Conservation (phyloP, 257 asterid species). For the Leptodermis oblonga region DNA sequence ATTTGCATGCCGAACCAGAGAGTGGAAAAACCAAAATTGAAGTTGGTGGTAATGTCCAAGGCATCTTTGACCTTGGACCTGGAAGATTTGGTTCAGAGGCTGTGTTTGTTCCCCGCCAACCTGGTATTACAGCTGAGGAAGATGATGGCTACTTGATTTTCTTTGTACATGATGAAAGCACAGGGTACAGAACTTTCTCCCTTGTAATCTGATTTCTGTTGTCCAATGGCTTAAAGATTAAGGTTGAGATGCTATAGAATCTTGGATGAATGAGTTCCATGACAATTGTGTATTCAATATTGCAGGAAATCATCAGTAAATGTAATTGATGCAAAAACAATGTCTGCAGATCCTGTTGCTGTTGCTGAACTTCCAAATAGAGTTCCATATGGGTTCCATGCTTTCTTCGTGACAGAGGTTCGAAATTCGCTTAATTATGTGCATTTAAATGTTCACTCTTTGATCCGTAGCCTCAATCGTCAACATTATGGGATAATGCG, state of each 20-base stretch:
- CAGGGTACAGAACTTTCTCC: slow-evolving; percentile 55
- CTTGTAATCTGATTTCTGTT: not conserved
- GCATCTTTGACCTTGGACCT: slow-evolving; percentile 82
- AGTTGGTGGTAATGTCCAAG: slow-evolving; percentile 87
- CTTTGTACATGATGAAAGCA: slow-evolving; percentile 79
- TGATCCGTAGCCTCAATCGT: not conserved
- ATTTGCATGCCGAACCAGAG: slow-evolving; percentile 82
- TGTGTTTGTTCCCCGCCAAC: slow-evolving; percentile 68
- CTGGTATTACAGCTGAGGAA: slow-evolving; percentile 74
- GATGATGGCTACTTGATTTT: slow-evolving; percentile 96
- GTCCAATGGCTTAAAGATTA: not conserved
- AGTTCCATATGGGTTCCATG: slow-evolving; percentile 97
- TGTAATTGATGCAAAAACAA: slow-evolving; percentile 88
- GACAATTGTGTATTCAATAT: slow-evolving; percentile 12
- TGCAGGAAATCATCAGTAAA: slow-evolving; percentile 78
- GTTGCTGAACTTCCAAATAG: slow-evolving; percentile 69
- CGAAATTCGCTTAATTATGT: slow-evolving; percentile 11
- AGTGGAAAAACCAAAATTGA: slow-evolving; percentile 75
- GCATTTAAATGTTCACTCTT: not conserved
- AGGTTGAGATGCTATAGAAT: not conserved
- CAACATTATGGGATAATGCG: not conserved
- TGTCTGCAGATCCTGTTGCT: slow-evolving; percentile 88
- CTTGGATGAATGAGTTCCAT: not conserved
- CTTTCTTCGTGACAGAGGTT: slow-evolving; percentile 91
- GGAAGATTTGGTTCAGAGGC: slow-evolving; percentile 97